Evolutionary conservation across 768 basidiomycete genomes (phyloP), one percentile per base, ranked within the genome.

Genomic region (Serendipita sp.): DNA sequence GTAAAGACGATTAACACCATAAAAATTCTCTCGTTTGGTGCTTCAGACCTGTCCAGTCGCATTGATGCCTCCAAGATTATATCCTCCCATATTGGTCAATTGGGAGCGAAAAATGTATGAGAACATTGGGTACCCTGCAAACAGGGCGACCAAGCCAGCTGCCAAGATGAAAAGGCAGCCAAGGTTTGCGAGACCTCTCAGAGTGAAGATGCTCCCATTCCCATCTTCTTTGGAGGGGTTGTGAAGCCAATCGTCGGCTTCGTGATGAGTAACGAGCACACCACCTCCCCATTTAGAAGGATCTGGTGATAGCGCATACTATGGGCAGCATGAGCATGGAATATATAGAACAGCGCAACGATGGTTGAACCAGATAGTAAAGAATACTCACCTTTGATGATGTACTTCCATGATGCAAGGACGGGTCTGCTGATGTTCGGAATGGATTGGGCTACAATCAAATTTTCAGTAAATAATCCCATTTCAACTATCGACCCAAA

Each of bases 61-160:
- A 70, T 90, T 90, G 69, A 83, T 85, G 3, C 88, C 88, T 16
- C 88, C 88, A 16, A 89, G 68, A 71, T 86, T 86, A 69, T 86
- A 90, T 2, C 73, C 85, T 10, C 83, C 83, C 29, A 79, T 71
- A 11, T 73, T 79, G 34, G 6, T 16, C 33, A 36, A 33, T n/a
- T 45, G 1, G 8, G 55, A 34, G 10, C 53, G 37, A 27, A 62
- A 36, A 66, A 66, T 65, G 62, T 67, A 66, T 31, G 66, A 63
- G 36, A 73, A 63, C 46, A 72, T 69, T 0, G 71, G 73, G 52
- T 71, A 72, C 27, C 68, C 66, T 44, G 62, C 63, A 60, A 66
- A 66, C 36, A 69, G 44, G 53, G 73, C 82, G 64, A 29, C 48
- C 76, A 72, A 62, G 16, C 69, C 71, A n/a, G 45, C 63, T 3